A percentile compares a stretch with the other conserved stretches of the same genome.
These are phyloP conservation scores for Hypoxylon crocopeplum DNA, from an alignment of 495 filamentous ascomycete genomes.

Conservation along the genomic window DNA sequence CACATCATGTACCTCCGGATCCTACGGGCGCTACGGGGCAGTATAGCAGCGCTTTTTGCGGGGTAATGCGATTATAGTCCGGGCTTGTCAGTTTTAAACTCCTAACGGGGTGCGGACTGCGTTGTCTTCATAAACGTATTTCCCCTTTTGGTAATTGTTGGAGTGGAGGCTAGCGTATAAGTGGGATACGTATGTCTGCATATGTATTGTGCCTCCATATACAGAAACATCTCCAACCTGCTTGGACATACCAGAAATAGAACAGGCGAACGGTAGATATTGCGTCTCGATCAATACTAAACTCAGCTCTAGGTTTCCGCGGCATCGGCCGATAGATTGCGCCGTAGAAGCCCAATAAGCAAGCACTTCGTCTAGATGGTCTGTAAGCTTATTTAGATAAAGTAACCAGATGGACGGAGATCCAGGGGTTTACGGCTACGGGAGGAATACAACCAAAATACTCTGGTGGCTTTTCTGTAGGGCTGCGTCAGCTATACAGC, in stretches of 20 bases:
- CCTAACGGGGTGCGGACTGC: conserved; percentile 31
- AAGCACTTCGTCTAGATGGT: background rate
- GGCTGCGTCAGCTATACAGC: conserved; percentile 43
- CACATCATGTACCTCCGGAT: no score
- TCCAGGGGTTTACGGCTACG: conserved; percentile 11
- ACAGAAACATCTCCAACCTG: conserved; percentile 5
- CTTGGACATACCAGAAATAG: conserved; percentile 9
- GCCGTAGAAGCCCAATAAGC: conserved; percentile 17
- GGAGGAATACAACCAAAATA: conserved; percentile 33
- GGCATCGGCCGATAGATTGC: conserved; percentile 2
- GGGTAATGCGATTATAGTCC: conserved; percentile 37
- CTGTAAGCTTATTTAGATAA: conserved; percentile 32
- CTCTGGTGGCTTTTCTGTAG: conserved; percentile 37
- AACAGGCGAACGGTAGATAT: background rate
- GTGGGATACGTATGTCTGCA: background rate
- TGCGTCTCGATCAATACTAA: background rate
- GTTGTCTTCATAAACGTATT: conserved; percentile 20
- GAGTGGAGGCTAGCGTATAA: conserved; percentile 25
- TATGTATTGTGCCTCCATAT: background rate
- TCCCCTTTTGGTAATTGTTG: conserved; percentile 33
- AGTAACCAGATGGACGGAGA: conserved; percentile 26
- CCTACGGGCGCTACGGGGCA: background rate
- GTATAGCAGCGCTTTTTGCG: no score
- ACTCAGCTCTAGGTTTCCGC: conserved; percentile 3
- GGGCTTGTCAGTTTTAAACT: conserved; percentile 34